Conservation (phyloP, 495 filamentous ascomycete species). For the Neurospora pannonica region DNA sequence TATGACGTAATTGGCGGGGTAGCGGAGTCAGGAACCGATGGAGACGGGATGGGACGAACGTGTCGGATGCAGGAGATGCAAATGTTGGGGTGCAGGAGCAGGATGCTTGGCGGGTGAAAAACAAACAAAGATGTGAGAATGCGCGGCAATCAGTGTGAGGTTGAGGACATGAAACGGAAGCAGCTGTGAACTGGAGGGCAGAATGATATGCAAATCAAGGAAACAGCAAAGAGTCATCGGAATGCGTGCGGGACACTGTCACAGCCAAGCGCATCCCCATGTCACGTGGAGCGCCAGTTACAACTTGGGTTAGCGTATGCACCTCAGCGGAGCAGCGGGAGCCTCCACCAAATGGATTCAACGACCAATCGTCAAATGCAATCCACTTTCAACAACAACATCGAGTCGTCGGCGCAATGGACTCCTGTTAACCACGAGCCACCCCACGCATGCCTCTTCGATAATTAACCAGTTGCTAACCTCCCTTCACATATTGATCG, state of each 20-base stretch:
- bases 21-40: neutral
- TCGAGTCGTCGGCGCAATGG: neutral
- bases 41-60: neutral
- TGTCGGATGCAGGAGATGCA: neutral
- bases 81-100: neutral
- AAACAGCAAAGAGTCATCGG: neutral
- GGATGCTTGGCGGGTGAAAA: neutral
- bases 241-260: neutral
- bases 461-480: too few relatives aligned
- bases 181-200: neutral
- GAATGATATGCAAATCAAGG: neutral
- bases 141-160: neutral
- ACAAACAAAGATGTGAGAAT: neutral
- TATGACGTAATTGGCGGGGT: neutral
- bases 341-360: neutral
- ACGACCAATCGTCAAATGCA: neutral
- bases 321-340: neutral
- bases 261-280: neutral
- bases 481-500: too few relatives aligned
- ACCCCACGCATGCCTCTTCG: too few relatives aligned
- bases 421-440: too few relatives aligned
- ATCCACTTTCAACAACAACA: neutral
- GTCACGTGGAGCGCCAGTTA: neutral
- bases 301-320: neutral
- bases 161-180: neutral